A percentile compares a stretch with the other conserved stretches of the same genome.
These are phyloP conservation scores for Cyclotella sp. DNA, from an alignment of 108 stramenopile species.

Conservation along the genomic window DNA sequence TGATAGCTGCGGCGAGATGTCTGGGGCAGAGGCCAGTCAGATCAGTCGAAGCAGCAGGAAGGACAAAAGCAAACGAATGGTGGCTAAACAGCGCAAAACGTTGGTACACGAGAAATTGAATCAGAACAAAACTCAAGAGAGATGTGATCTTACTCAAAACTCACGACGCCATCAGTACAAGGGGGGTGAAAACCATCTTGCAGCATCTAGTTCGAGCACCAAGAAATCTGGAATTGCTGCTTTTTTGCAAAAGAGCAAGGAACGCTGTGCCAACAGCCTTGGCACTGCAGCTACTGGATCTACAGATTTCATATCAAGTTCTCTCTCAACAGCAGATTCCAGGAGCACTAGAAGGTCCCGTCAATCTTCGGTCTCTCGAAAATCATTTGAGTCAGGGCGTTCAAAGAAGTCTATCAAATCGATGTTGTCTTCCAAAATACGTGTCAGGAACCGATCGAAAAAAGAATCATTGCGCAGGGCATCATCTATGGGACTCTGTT, in stretches of 20 bases:
- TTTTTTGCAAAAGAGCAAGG: neutral
- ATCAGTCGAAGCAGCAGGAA: neutral
- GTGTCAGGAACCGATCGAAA: neutral
- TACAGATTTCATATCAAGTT: neutral
- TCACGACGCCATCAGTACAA: neutral
- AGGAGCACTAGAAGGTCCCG: neutral
- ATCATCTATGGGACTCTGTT: too few species aligned
- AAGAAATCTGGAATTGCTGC: constrained; percentile 7
- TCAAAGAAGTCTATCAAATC: constrained; percentile 11
- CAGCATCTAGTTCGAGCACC: neutral
- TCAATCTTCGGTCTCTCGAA: neutral
- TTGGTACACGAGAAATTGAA: neutral
- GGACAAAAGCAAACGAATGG: neutral
- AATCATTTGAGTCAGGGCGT: neutral
- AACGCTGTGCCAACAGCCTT: neutral
- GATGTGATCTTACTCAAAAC: neutral
- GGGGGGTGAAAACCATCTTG: neutral
- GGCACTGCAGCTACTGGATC: neutral
- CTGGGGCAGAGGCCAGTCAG: constrained; percentile 1
- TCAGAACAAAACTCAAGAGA: neutral
- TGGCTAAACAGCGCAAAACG: neutral
- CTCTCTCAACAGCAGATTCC: neutral
- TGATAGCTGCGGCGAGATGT: neutral
- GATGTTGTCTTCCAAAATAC: neutral
- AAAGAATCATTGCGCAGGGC: neutral